Percentiles rank a stretch among this genome's conserved stretches.
These are phyloP conservation scores for Phytophthora europaea DNA, from an alignment of 352 stramenopile genomes.

Conservation along the genomic window DNA sequence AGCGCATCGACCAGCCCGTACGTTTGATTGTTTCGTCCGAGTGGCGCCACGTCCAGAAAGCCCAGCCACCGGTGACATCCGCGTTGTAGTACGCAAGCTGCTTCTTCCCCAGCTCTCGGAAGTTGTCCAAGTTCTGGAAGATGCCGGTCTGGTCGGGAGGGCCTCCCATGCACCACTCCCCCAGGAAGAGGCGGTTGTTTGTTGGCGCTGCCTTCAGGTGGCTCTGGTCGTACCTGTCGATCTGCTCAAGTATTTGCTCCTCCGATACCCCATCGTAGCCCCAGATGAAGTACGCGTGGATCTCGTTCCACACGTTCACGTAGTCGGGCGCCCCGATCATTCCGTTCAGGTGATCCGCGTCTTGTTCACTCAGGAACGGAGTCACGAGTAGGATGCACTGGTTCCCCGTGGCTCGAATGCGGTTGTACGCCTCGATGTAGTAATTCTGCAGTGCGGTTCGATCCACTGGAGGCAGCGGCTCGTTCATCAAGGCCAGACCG, in stretches of 20 bases:
- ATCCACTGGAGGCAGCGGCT: slow-evolving; percentile 37
- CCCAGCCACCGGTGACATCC: slow-evolving; percentile 36
- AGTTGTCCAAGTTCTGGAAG: slow-evolving; percentile 32
- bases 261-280: slow-evolving; percentile 42
- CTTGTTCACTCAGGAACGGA: slow-evolving; percentile 50
- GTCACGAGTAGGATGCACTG: slow-evolving; percentile 54
- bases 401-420: slow-evolving; percentile 44
- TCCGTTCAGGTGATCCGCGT: slow-evolving; percentile 14
- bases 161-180: slow-evolving; percentile 59
- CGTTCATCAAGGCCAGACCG: slow-evolving; percentile 64
- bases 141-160: slow-evolving; percentile 29
- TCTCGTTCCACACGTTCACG: slow-evolving; percentile 68
- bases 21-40: slow-evolving; percentile 43
- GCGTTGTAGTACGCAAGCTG: slow-evolving; percentile 41
- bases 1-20: slow-evolving; percentile 49
- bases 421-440: slow-evolving; percentile 48
- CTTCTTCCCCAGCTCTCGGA: slow-evolving; percentile 31
- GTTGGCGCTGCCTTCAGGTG: slow-evolving; percentile 9
- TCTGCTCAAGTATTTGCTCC: slow-evolving; percentile 16
- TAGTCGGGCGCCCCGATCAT: slow-evolving; percentile 47
- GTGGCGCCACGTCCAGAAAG: slow-evolving; percentile 62
- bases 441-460: slow-evolving; percentile 36
- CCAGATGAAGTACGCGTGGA: slow-evolving; percentile 66
- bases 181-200: slow-evolving; percentile 42
- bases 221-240: slow-evolving; percentile 30